Evolutionary conservation across 331 rosid species (phyloP).

Genomic region (Malus hybrid): DNA sequence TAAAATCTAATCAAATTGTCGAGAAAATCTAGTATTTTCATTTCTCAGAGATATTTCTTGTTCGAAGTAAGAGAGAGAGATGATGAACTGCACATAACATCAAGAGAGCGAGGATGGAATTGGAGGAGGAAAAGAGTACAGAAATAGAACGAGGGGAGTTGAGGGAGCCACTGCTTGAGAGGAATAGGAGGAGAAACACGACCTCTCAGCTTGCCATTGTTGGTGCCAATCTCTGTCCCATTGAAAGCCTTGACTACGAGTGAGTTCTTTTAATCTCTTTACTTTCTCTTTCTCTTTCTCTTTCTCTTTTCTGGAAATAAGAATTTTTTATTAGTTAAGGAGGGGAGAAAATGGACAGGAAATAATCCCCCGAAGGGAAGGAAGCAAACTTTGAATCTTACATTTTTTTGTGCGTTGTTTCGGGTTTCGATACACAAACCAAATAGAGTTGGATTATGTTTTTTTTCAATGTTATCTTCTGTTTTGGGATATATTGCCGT

Average conservation of each 20-base stretch:
- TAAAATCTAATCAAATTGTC: too few relatives aligned
- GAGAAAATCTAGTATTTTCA: too few relatives aligned
- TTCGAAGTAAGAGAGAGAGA: not conserved
- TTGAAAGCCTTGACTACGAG: slow-evolving; percentile 86
- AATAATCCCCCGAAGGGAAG: not conserved
- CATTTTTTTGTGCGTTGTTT: not conserved
- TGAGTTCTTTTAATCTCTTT: slow-evolving; percentile 1
- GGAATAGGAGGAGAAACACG: slow-evolving; percentile 27
- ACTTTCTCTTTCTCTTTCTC: not conserved
- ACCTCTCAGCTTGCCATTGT: slow-evolving; percentile 71
- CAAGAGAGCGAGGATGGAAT: not conserved
- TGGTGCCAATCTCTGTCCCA: slow-evolving; percentile 56
- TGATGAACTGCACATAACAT: not conserved
- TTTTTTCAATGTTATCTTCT: too few relatives aligned
- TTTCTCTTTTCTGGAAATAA: not conserved
- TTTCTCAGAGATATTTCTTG: too few relatives aligned
- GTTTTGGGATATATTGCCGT: too few relatives aligned
- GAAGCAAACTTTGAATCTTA: not conserved
- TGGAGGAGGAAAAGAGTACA: not conserved
- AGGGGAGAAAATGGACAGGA: not conserved
- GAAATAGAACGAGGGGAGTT: slow-evolving; percentile 10
- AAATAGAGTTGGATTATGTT: too few relatives aligned
- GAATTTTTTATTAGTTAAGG: too few relatives aligned
- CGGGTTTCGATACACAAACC: not conserved
- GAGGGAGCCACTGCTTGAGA: slow-evolving; percentile 38